Evolutionary conservation across 23 red algal species (phyloP), one percentile per base, ranked within the genome.

Genomic region (Gracilaria gracilis): DNA sequence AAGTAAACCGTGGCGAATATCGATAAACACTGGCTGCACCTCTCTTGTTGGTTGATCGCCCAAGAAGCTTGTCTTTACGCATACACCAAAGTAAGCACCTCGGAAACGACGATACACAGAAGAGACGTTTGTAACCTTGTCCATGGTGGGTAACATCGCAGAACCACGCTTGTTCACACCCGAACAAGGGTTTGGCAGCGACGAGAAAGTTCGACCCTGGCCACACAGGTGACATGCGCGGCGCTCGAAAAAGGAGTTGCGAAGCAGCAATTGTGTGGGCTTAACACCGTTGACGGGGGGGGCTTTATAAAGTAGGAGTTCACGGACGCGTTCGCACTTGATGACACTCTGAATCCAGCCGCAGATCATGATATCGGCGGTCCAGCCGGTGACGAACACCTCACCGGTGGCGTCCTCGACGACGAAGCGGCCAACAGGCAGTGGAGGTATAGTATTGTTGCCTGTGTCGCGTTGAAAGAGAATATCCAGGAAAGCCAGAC

Each of bases 311-410:
- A 90, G 31, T 1, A 90, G 75, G 21, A 81, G 62, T 47, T 90
- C 87, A 16, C 76, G 87, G 12, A 80, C 55, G 21, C 87, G 87
- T 61, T 90, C 87, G 58, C 87, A 90, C 27, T 78, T 90, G 76
- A 90, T 90, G 35, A 90, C 74, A 29, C 87, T 90, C 35, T 90
- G 87, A 69, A 90, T 90, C 87, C 87, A 90, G 17, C 74, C 87
- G 37, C 71, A 47, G 29, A 90, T 81, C 87, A 90, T 90, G 49
- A 90, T 79, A 20, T 79, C 40, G 31, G 38, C 75, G 29, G 51
- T 74, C 87, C 87, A 90, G 25, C 57, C 87, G 28, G 87, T 81
- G 76, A 80, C 23, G 40, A 90, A 90, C 15, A 90, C 76, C 39
- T 90, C 87, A 8, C 87, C 87, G 19, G 87, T 90, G 57, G 87